Conservation (phyloP, 1,139 yeast genomes). For the Yamadazyma diddensiae region DNA sequence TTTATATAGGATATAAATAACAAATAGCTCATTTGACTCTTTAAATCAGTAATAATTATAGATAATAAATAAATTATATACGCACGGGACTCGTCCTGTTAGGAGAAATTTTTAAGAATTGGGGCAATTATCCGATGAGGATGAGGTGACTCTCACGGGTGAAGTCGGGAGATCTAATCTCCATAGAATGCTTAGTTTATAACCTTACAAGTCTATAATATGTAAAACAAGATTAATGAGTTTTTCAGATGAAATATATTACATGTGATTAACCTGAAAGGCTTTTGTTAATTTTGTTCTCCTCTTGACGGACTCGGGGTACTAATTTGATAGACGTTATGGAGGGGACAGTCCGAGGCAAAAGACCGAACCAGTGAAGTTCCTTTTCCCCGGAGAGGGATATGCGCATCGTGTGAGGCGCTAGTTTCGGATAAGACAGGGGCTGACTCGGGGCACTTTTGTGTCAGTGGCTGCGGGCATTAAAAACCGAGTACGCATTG, state of each 20-base stretch:
- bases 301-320: neutral
- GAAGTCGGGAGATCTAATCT: constrained; percentile 3
- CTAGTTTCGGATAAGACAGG: neutral
- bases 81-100: constrained; percentile 3
- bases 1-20: too few relatives aligned
- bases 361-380: neutral
- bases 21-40: too few relatives aligned
- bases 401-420: constrained; percentile 1
- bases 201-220: too few relatives aligned
- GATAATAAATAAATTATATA: too few relatives aligned
- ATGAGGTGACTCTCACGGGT: constrained; percentile 4
- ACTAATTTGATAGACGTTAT: neutral
- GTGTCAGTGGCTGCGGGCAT: constrained; percentile 5
- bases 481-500: constrained; percentile 1
- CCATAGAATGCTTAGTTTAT: too few relatives aligned
- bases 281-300: too few relatives aligned
- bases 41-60: too few relatives aligned
- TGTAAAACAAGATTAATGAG: too few relatives aligned
- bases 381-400: constrained; percentile 7
- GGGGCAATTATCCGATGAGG: constrained; percentile 5
- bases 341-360: constrained; percentile 6
- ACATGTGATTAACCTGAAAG: too few relatives aligned
- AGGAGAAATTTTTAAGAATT: too few relatives aligned
- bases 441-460: constrained; percentile 6
- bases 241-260: too few relatives aligned